phyloP scores from a whole-genome alignment of 805 yeast genomes.

The Saccharomyces mikatae region DNA sequence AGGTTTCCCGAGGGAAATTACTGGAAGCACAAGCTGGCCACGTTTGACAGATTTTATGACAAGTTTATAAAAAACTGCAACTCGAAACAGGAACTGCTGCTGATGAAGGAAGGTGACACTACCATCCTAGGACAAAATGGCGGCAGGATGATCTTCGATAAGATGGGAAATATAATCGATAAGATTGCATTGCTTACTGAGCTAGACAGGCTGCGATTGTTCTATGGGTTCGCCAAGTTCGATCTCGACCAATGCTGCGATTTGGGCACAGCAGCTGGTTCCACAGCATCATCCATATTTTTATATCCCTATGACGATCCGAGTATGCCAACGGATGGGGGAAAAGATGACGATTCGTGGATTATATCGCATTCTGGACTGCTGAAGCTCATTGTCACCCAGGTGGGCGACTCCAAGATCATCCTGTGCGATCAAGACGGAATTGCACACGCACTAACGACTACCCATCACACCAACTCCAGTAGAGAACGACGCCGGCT shows the following conservation, averaged over 20 bases:
- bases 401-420: conserved; percentile 88
- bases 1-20: conserved; percentile 52
- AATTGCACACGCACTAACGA: conserved; percentile 67
- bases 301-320: conserved; percentile 28
- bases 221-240: conserved; percentile 22
- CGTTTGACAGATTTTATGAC: conserved; percentile 25
- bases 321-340: conserved; percentile 5
- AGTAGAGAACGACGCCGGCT: conserved; percentile 69
- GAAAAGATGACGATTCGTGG: conserved; percentile 24
- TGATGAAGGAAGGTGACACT: conserved; percentile 15
- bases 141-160: conserved; percentile 30
- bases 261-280: conserved; percentile 36
- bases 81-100: conserved; percentile 29
- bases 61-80: conserved; percentile 29
- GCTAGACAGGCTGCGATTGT: conserved; percentile 25
- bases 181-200: conserved; percentile 29
- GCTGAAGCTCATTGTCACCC: conserved; percentile 68
- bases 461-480: conserved; percentile 80
- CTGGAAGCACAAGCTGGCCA: conserved; percentile 66
- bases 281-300: conserved; percentile 64
- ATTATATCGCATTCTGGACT: conserved; percentile 54
- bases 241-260: conserved; percentile 28
- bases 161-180: conserved; percentile 31
- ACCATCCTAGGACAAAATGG: conserved; percentile 12
- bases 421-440: conserved; percentile 79